Conservation (phyloP, 768 basidiomycete species). For the Boletus reticulatus region DNA sequence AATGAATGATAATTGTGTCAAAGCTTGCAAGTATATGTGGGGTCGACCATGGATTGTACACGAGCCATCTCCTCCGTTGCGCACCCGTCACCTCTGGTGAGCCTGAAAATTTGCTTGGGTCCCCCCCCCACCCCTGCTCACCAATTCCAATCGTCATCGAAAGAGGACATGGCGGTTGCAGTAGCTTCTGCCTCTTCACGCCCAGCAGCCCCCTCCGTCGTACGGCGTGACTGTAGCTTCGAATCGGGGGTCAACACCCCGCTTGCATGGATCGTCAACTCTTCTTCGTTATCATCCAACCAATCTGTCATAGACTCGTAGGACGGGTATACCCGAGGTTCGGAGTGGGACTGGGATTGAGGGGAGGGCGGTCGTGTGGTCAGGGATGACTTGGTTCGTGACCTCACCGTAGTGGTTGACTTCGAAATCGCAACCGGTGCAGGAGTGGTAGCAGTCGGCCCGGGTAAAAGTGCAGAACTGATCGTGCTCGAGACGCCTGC, state of each 20-base stretch:
- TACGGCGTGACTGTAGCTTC: background rate
- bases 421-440: conserved; percentile 1
- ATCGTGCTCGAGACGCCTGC: conserved; percentile 63
- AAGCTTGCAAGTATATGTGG: no score
- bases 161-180: conserved; percentile 4
- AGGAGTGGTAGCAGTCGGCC: conserved; percentile 33
- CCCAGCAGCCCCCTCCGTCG: background rate
- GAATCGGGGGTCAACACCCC: conserved; percentile 32
- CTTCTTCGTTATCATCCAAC: conserved; percentile 44
- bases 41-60: no score
- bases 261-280: conserved; percentile 19
- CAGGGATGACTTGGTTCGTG: background rate
- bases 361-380: conserved; percentile 1
- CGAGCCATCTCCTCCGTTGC: no score
- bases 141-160: conserved; percentile 63
- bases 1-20: no score
- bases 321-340: background rate
- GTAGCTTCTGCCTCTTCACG: no score
- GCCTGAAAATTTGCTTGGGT: no score
- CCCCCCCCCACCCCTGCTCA: conserved; percentile 21
- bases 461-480: conserved; percentile 44
- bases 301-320: conserved; percentile 15
- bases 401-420: background rate
- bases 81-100: no score
- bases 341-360: background rate